Evolutionary conservation across 345 rosid species (phyloP), one percentile per base, ranked within the genome.

Genomic region (Citrus mangshanensis): DNA sequence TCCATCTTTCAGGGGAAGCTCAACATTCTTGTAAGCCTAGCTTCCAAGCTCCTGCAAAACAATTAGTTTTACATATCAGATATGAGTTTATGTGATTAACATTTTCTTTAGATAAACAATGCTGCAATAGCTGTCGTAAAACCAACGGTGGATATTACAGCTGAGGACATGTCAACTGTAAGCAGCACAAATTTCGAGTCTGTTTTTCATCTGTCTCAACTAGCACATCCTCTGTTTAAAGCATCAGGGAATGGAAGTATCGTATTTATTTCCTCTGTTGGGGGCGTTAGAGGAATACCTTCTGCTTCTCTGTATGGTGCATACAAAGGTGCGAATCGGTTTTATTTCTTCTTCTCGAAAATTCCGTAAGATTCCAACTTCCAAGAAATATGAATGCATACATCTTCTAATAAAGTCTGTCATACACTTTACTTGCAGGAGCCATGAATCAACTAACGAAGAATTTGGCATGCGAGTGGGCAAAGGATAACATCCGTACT

Each of bases 381-480:
- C 46, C 13, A 40, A 40, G 1, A 65, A 32, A 63, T 65, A 65
- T 34, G 25, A 18, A 34, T 34, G 7, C 42, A 34, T 16, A 0
- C 0, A 65, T 65, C 42, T 34, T 1, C 32, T 6, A 18, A 34
- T 32, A 32, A 19, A 27, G 2, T 6, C 24, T 34, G 35, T 32
- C 22, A 6, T 35, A 32, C n/a, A 16, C 42, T 68, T 72, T 60
- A n/a, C 42, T 78, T 34, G 24, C 81, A 85, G 88, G 87, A 46
- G 91, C 88, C 14, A 79, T 85, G 9, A 87, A 87, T 76, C 89
- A 87, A 78, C 75, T 89, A 2, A 79, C 88, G 12, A 87, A 71
- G 80, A 85, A 82, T 81, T 81, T 89, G 80, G 91, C 91, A 46
- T 85, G 85, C 61, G 89, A 87, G 80, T 87, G 91, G 91, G 88